These are phyloP conservation scores for Discostella stelligeroides DNA, from an alignment of 108 stramenopile genomes.

Conservation along the genomic window DNA sequence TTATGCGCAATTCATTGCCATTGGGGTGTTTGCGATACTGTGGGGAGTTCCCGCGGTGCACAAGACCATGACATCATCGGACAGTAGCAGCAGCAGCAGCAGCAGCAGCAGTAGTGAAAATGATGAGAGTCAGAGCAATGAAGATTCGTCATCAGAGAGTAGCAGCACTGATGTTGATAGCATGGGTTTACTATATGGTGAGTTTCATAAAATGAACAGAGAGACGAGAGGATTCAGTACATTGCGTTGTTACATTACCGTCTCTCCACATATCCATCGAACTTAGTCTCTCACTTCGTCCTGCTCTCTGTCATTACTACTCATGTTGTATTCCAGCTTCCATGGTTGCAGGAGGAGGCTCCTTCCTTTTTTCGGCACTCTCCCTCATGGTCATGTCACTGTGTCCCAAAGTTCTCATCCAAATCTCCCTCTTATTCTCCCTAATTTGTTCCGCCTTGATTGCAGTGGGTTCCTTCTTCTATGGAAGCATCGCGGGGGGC, in stretches of 20 bases:
- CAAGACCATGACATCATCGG: slow-evolving; percentile 5
- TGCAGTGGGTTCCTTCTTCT: slow-evolving; percentile 38
- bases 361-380: slow-evolving; percentile 49
- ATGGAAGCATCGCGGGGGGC: slow-evolving; percentile 45
- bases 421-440: slow-evolving; percentile 63
- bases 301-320: no score
- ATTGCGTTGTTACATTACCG: background rate
- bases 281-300: background rate
- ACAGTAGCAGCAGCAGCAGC: no score
- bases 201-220: background rate
- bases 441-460: slow-evolving; percentile 39
- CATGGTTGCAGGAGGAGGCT: slow-evolving; percentile 24
- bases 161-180: slow-evolving; percentile 18
- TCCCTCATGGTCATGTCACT: slow-evolving; percentile 71
- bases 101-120: background rate
- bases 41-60: slow-evolving; percentile 26
- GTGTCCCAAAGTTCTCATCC: slow-evolving; percentile 62
- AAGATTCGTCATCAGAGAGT: background rate
- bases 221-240: background rate
- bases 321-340: slow-evolving; percentile 10
- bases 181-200: slow-evolving; percentile 34
- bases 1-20: slow-evolving; percentile 57
- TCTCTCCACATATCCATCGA: background rate
- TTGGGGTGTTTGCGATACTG: slow-evolving; percentile 36
- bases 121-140: no score